A percentile compares a stretch with the other conserved stretches of the same genome.
Conservation (phyloP, 1,139 yeast species). For the Saccharomyces pastorianus region DNA sequence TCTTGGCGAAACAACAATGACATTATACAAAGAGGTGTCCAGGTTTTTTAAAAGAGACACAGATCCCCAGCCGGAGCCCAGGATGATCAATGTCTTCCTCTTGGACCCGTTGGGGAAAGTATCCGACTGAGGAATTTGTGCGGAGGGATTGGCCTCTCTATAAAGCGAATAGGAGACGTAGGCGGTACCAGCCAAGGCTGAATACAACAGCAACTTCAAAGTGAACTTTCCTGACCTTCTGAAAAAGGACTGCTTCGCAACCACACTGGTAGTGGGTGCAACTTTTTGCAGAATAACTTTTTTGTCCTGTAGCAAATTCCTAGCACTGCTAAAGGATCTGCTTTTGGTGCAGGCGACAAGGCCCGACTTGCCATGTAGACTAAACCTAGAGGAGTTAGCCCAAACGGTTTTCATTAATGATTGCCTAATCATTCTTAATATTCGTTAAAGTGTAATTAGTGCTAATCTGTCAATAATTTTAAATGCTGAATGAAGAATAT, state of each 20-base stretch:
- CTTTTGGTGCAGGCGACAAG: neutral
- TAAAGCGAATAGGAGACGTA: conserved; percentile 50
- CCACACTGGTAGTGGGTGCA: neutral
- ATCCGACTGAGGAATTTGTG: conserved; percentile 53
- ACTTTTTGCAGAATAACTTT: neutral
- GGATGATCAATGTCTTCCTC: conserved; percentile 79
- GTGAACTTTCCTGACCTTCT: conserved; percentile 19
- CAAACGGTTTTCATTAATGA: neutral
- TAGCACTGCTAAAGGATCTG: neutral
- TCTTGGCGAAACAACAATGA: conserved; percentile 84
- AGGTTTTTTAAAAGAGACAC: conserved; percentile 72
- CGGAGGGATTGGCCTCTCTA: conserved; percentile 52
- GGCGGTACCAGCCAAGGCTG: conserved; percentile 38
- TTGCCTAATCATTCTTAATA: neutral
- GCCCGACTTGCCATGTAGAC: neutral
- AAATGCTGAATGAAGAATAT: neutral
- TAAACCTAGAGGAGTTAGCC: neutral
- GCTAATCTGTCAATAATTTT: neutral
- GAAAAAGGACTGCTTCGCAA: neutral
- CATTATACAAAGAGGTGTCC: conserved; percentile 82
- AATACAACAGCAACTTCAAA: conserved; percentile 34
- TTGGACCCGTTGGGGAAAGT: conserved; percentile 58
- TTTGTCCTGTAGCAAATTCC: neutral
- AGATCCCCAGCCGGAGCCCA: conserved; percentile 96
- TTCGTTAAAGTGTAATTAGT: neutral